Conservation (phyloP, 345 rosid genomes). For the Trapa incisa region DNA sequence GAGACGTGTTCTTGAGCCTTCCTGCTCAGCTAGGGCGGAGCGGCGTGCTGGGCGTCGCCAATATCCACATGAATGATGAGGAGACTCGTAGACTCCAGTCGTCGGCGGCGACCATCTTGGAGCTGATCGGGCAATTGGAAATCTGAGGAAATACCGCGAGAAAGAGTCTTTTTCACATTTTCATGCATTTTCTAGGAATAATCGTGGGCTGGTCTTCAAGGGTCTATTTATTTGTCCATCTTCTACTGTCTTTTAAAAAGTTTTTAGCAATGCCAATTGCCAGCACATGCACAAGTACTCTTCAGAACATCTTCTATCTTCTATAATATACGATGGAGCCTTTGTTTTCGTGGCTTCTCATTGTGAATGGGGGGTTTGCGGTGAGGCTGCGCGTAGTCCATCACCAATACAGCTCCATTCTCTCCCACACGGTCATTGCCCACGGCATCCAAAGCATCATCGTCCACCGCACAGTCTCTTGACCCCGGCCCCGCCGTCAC, state of each 20-base stretch:
- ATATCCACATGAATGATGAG: conserved; percentile 60
- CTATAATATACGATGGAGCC: neutral
- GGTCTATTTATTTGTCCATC: too few species aligned
- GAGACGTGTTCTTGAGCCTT: conserved; percentile 61
- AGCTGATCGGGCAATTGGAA: conserved; percentile 57
- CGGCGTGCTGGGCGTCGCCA: conserved; percentile 70
- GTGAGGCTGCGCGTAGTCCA: conserved; percentile 48
- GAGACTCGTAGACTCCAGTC: conserved; percentile 43
- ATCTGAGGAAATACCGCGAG: conserved; percentile 15
- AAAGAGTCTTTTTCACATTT: neutral
- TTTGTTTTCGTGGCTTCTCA: conserved; percentile 24
- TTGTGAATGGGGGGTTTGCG: conserved; percentile 87
- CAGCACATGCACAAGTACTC: neutral
- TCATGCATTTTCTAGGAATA: too few species aligned
- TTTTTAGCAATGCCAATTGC: conserved; percentile 22
- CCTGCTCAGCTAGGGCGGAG: conserved; percentile 69
- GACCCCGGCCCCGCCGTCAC: neutral
- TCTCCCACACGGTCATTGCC: conserved; percentile 23
- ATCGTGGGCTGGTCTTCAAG: too few species aligned
- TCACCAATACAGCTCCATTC: conserved; percentile 26
- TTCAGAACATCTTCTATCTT: neutral
- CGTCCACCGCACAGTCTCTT: neutral
- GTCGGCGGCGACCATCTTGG: conserved; percentile 60
- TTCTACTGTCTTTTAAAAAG: too few species aligned
- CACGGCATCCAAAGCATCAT: conserved; percentile 16